phyloP scores from a whole-genome alignment of 495 filamentous ascomycete species.

The Neurospora pannonica region DNA sequence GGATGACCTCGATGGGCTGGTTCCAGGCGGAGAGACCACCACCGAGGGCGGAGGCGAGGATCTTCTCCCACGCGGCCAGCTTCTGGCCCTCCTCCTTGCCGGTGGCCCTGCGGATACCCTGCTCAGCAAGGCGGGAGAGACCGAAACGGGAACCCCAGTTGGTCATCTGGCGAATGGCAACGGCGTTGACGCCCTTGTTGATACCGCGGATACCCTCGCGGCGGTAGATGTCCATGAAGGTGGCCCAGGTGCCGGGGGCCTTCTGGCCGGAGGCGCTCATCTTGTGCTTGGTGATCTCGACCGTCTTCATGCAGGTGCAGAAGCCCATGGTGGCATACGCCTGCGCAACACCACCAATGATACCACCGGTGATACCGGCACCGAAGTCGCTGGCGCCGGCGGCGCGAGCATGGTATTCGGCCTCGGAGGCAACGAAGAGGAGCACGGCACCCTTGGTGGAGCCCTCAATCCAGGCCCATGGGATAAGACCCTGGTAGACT shows the following conservation, averaged over 20 bases:
- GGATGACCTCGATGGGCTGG: conserved; percentile 98
- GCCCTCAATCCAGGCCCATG: conserved; percentile 99
- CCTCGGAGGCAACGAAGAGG: conserved; percentile 97
- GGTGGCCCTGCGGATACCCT: conserved; percentile 70
- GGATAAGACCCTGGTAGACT: conserved; percentile 99
- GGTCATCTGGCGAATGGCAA: conserved; percentile 96
- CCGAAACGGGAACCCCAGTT: conserved; percentile 98
- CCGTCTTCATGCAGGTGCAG: conserved; percentile 99
- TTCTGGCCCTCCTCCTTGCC: conserved; percentile 72
- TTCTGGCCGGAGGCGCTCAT: conserved; percentile 72
- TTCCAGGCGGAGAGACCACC: conserved; percentile 97
- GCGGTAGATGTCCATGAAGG: conserved; percentile 96
- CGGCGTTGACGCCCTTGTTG: conserved; percentile 96
- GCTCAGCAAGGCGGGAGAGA: conserved; percentile 80
- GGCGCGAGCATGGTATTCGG: conserved; percentile 79
- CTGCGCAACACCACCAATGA: conserved; percentile 90
- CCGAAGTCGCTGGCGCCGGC: conserved; percentile 79
- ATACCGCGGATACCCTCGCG: conserved; percentile 92
- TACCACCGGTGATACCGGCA: conserved; percentile 82
- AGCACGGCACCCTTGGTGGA: conserved; percentile 98
- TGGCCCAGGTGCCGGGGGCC: conserved; percentile 77
- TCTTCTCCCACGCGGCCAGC: conserved; percentile 75
- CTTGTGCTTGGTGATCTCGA: conserved; percentile 98
- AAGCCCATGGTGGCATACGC: conserved; percentile 99
- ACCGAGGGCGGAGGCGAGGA: conserved; percentile 75